Evolutionary conservation across 352 stramenopile genomes (phyloP).

Genomic region (Pythium grandisporangium): DNA sequence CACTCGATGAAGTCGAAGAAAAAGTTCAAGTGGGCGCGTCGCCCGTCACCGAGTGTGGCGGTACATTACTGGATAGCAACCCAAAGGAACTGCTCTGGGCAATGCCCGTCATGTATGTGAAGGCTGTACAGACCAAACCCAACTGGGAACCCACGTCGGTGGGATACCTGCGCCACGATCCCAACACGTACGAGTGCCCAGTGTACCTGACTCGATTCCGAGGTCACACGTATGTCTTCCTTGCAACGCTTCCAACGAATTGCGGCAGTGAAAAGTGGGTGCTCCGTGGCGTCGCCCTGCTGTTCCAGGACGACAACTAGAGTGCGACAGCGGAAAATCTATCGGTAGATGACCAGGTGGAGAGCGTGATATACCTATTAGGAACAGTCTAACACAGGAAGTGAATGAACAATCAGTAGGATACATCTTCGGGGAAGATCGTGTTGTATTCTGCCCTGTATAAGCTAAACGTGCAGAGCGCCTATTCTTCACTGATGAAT

Average conservation of each 20-base stretch:
- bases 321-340: no score
- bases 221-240: constrained; percentile 94
- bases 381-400: no score
- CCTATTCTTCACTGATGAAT: no score
- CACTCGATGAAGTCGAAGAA: constrained; percentile 84
- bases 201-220: constrained; percentile 97
- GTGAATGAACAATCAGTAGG: no score
- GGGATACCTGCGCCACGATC: constrained; percentile 91
- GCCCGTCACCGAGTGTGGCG: constrained; percentile 78
- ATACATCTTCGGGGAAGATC: no score
- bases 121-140: constrained; percentile 90
- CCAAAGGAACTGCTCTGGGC: constrained; percentile 93
- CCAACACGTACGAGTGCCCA: constrained; percentile 92
- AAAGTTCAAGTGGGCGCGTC: constrained; percentile 79
- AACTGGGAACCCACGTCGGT: constrained; percentile 93
- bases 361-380: no score
- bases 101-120: constrained; percentile 94
- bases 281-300: constrained; percentile 87
- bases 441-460: no score
- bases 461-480: no score
- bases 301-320: constrained; percentile 95
- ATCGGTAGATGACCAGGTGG: no score
- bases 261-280: constrained; percentile 92
- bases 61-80: constrained; percentile 89
- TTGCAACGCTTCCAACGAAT: constrained; percentile 92